Conservation (phyloP, 805 yeast genomes). For the Pichia phayaonensis region DNA sequence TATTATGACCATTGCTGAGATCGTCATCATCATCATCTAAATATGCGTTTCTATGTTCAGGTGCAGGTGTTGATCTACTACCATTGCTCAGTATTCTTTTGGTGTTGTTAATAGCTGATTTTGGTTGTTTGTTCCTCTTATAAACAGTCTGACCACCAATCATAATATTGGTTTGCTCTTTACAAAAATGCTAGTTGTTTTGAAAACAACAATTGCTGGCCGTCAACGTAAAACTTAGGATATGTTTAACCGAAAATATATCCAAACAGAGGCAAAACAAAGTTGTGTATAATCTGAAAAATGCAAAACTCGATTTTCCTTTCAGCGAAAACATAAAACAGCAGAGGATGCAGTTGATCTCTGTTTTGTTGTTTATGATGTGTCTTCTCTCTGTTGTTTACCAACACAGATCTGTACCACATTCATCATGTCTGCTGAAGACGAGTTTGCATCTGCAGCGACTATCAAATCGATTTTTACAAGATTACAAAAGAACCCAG, state of each 20-base stretch:
- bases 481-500: slow-evolving; percentile 53
- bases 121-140: not conserved
- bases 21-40: not conserved
- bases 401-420: not conserved
- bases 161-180: not conserved
- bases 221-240: too few relatives aligned
- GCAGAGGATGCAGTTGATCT: too few relatives aligned
- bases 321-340: not conserved
- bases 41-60: not conserved
- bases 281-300: not conserved
- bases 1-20: not conserved
- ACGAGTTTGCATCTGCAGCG: slow-evolving; percentile 55
- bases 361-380: not conserved
- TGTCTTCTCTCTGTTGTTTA: not conserved
- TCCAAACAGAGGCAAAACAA: not conserved
- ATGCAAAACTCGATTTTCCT: too few relatives aligned
- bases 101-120: not conserved
- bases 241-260: not conserved
- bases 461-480: slow-evolving; percentile 60
- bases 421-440: slow-evolving; percentile 7
- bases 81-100: not conserved
- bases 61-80: not conserved
- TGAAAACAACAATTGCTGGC: not conserved
- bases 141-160: not conserved
- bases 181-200: too few relatives aligned